phyloP scores from a whole-genome alignment of 257 asterid species.

The Jacaranda mimosifolia region DNA sequence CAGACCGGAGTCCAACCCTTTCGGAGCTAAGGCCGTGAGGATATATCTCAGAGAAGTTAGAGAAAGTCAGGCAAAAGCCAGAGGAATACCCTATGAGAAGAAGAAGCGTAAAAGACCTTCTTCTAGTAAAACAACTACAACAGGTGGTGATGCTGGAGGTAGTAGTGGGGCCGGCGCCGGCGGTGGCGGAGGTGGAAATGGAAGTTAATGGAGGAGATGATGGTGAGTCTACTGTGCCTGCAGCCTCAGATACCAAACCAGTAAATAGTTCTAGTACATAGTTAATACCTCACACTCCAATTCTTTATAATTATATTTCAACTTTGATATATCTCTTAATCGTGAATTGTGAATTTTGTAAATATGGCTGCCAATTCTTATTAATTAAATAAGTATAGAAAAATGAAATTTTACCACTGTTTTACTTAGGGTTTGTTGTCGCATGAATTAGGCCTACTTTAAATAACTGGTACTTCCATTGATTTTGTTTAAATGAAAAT shows the following conservation, averaged over 20 bases:
- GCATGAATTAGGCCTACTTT: neutral
- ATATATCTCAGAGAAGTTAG: conserved; percentile 55
- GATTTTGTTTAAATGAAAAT: too few relatives aligned
- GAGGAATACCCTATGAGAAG: conserved; percentile 56
- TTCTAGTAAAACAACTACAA: neutral
- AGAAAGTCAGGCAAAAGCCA: conserved; percentile 51
- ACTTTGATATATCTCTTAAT: conserved; percentile 7
- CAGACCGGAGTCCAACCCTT: conserved; percentile 49
- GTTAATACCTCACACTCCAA: conserved; percentile 18
- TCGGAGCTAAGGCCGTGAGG: conserved; percentile 56
- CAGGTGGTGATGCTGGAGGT: neutral
- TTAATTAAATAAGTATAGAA: neutral
- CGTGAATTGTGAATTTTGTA: conserved; percentile 10
- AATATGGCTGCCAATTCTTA: neutral
- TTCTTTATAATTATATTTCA: conserved; percentile 11
- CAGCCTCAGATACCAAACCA: neutral
- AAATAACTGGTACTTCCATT: neutral
- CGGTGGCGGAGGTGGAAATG: conserved; percentile 21
- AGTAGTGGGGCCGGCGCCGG: conserved; percentile 5
- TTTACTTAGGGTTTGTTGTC: neutral
- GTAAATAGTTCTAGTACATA: conserved; percentile 13
- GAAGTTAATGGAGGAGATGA: conserved; percentile 33
- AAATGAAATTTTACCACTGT: neutral
- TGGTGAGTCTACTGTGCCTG: conserved; percentile 20
- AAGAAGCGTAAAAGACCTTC: conserved; percentile 54